These are phyloP conservation scores for Rhizoclosmatium globosum DNA, from an alignment of 192 early-diverging fungal species.

Conservation along the genomic window DNA sequence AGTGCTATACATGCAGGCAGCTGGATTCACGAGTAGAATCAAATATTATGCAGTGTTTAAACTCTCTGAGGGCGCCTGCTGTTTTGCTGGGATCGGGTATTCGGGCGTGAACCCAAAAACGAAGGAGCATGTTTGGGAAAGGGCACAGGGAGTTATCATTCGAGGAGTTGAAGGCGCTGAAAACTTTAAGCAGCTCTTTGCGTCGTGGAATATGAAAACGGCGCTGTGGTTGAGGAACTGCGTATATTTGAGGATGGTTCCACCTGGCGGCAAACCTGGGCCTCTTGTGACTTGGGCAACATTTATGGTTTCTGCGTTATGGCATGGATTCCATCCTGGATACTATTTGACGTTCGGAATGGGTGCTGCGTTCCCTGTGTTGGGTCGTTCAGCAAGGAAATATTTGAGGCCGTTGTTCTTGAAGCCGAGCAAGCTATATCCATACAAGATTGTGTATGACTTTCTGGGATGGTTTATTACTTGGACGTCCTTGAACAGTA, in stretches of 20 bases:
- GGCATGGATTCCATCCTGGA: conserved; percentile 95
- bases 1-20: conserved; percentile 64
- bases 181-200: conserved; percentile 77
- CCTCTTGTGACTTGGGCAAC: conserved; percentile 72
- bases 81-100: conserved; percentile 83
- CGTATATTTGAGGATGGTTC: conserved; percentile 77
- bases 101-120: conserved; percentile 71
- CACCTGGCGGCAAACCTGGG: conserved; percentile 58
- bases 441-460: conserved; percentile 70
- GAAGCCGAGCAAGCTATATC: conserved; percentile 39
- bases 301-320: conserved; percentile 85
- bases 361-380: conserved; percentile 63
- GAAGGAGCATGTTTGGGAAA: conserved; percentile 65
- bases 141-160: conserved; percentile 81
- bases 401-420: conserved; percentile 69
- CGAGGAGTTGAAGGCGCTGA: conserved; percentile 73
- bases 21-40: conserved; percentile 67
- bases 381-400: conserved; percentile 64
- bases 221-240: conserved; percentile 88
- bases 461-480: conserved; percentile 64
- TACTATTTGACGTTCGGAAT: conserved; percentile 53
- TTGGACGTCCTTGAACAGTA: conserved; percentile 42
- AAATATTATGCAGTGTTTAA: conserved; percentile 94
- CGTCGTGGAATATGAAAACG: conserved; percentile 92
- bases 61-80: conserved; percentile 85